Percentiles rank a stretch among this genome's conserved stretches.
Conservation (phyloP, 2,329 filamentous ascomycete species). For the Colletotrichum costaricense region DNA sequence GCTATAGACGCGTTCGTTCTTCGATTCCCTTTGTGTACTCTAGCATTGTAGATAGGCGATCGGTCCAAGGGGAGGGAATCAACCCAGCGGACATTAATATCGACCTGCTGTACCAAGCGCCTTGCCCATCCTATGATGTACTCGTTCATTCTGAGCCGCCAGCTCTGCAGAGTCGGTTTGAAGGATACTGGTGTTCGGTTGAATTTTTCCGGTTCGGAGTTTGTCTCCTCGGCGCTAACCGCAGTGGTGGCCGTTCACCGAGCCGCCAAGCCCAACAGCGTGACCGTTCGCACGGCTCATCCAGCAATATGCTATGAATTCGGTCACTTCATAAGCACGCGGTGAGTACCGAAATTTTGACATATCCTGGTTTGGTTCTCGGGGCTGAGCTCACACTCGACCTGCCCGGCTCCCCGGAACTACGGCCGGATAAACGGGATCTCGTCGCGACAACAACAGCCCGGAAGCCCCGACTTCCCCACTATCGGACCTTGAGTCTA, state of each 20-base stretch:
- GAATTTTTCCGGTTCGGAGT: conserved; percentile 28
- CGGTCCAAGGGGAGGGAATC: conserved; percentile 37
- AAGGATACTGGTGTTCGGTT: background rate
- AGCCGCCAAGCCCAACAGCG: background rate
- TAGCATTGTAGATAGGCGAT: conserved; percentile 77
- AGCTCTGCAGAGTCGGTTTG: background rate
- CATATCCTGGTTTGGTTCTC: too few relatives aligned
- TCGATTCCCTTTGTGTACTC: conserved; percentile 70
- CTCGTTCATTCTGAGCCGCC: background rate
- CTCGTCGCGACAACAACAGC: conserved; percentile 26
- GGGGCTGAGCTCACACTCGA: background rate
- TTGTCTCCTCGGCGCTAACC: conserved; percentile 21
- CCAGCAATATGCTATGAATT: background rate
- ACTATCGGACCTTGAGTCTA: background rate
- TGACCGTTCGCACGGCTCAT: background rate
- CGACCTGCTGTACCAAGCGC: conserved; percentile 31
- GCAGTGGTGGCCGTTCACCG: background rate
- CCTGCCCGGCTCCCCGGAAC: conserved; percentile 4
- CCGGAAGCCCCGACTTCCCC: conserved; percentile 28
- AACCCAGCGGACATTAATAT: conserved; percentile 35
- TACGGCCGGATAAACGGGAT: conserved; percentile 30
- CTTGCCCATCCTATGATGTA: background rate
- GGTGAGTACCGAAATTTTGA: background rate
- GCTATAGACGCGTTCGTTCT: conserved; percentile 74
- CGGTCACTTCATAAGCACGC: too few relatives aligned